Conservation (phyloP, 768 basidiomycete species). For the Boletellus ananiceps region DNA sequence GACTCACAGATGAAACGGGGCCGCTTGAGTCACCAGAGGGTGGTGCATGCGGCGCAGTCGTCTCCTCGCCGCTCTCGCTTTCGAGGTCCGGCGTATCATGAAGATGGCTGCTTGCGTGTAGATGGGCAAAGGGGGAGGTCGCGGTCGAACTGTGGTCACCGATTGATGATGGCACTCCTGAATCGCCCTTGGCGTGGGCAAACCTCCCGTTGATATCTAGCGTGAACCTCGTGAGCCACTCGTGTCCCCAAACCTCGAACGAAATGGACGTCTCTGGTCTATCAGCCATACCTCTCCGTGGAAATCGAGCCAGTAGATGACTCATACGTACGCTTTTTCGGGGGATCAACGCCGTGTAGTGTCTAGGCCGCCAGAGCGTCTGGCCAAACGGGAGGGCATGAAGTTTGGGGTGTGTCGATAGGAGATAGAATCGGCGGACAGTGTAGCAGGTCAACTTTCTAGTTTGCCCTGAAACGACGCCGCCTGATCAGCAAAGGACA, state of each 20-base stretch:
- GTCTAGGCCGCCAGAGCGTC: neutral
- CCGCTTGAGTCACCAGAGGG: too few relatives aligned
- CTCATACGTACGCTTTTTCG: constrained; percentile 6
- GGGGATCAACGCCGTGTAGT: neutral
- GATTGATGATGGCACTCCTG: neutral
- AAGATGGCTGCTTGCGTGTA: neutral
- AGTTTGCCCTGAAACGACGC: neutral
- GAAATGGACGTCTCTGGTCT: neutral
- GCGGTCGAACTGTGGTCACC: neutral
- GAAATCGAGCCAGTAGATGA: constrained; percentile 5
- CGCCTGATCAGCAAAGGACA: neutral
- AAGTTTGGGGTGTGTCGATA: neutral
- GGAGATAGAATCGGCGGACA: neutral
- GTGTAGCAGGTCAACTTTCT: neutral
- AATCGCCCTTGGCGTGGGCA: constrained; percentile 7
- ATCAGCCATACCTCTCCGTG: constrained; percentile 10
- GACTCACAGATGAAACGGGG: constrained; percentile 14
- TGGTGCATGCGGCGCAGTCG: neutral
- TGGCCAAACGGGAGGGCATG: neutral
- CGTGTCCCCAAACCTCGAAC: neutral
- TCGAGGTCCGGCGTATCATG: constrained; percentile 3
- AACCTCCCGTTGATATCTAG: constrained; percentile 4
- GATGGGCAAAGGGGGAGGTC: neutral
- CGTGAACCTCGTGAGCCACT: constrained; percentile 8
- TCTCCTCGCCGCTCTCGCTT: constrained; percentile 15